Percentiles rank a stretch among this genome's conserved stretches.
phyloP scores from a whole-genome alignment of 106 monocot species.

The Apostasia ramifera region DNA sequence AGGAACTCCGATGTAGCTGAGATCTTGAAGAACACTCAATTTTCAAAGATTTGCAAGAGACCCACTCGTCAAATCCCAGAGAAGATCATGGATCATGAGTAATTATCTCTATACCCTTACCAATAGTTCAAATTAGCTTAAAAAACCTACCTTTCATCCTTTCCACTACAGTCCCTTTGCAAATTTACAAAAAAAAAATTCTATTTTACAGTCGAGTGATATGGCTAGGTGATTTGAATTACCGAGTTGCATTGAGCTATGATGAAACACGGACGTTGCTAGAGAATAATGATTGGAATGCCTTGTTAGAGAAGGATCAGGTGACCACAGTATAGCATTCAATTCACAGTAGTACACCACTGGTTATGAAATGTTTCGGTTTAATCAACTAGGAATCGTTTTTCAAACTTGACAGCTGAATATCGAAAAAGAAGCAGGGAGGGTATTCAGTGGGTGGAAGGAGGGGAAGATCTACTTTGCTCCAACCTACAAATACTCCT shows the following conservation, averaged over 20 bases:
- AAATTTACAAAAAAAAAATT: neutral
- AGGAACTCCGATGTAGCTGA: constrained; percentile 89
- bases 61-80: constrained; percentile 54
- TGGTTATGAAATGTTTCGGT: neutral
- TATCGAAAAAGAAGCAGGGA: constrained; percentile 68
- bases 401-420: constrained; percentile 19
- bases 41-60: constrained; percentile 69
- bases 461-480: constrained; percentile 84
- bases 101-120: constrained; percentile 3
- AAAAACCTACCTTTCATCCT: neutral
- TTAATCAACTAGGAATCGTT: neutral
- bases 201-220: constrained; percentile 47
- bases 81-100: constrained; percentile 90
- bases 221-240: constrained; percentile 92
- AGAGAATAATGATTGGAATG: constrained; percentile 77
- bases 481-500: constrained; percentile 80
- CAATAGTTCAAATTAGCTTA: neutral
- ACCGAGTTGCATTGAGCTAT: constrained; percentile 67
- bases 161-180: neutral
- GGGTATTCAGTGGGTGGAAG: constrained; percentile 79
- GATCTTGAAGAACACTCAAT: constrained; percentile 82
- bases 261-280: constrained; percentile 45
- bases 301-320: constrained; percentile 81
- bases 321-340: constrained; percentile 11
- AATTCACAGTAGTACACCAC: too few relatives aligned